Evolutionary conservation across 2,329 filamentous ascomycete genomes (phyloP), one percentile per base, ranked within the genome.

Genomic region (Verticillium nubilum): DNA sequence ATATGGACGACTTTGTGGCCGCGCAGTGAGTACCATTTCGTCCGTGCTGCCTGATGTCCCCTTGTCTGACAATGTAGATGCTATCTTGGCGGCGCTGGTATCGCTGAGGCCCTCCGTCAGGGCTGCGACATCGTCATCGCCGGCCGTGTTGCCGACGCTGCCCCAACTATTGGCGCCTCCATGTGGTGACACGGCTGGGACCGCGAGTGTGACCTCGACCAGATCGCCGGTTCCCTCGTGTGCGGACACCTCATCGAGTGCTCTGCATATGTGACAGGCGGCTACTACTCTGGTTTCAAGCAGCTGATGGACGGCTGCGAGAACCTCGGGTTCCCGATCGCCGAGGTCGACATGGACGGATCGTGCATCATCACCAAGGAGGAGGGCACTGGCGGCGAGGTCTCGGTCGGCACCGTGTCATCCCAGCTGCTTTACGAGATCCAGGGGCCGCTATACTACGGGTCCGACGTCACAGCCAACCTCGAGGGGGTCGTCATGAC

Each of bases 221-320:
- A 73, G 29, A 72, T 86, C 6, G 83, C 82, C 0, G 78, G 79
- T 0, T 72, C 80, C 0, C 66, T 85, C 0, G 67, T 85, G 2
- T 79, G 79, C 0, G 81, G 78, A 0, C 80, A 85, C 66, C 66
- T 84, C 9, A 82, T 84, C 52, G 81, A 84, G 64, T 84, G 81
- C 64, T 77, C 74, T 0, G 73, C 77, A 0, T 86, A 85, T 60
- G 80, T 79, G 1, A 80, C 79, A 0, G 83, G 82, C 0, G 78
- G 72, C 0, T 85, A 85, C 62, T 86, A 83, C 62, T 74, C 80
- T 0, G 83, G 81, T 0, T 83, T 80, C 63, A 70, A 68, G 13
- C 66, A 71, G 0, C 67, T 75, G 59, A 62, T 72, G 1, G 74
- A 80, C 7, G 66, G 69, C 0, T 69, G 80, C 26, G 67, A 78